These are phyloP conservation scores for Clathrospora elynae DNA, from an alignment of 2,329 filamentous ascomycete species.

Conservation along the genomic window DNA sequence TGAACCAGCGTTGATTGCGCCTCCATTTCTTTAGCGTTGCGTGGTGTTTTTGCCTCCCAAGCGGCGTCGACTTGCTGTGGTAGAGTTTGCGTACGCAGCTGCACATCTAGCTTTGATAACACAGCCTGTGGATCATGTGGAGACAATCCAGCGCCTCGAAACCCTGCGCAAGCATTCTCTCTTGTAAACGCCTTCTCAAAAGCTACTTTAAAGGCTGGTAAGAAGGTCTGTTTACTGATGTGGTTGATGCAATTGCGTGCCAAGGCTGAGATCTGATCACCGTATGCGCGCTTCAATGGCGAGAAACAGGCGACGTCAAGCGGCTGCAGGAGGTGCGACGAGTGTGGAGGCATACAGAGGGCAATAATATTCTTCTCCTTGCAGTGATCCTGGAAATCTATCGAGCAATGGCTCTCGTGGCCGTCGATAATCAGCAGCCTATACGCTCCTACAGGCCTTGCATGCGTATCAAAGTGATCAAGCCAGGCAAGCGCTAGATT, in stretches of 20 bases:
- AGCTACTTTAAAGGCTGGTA: conserved; percentile 33
- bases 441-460: conserved; percentile 29
- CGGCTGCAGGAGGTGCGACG: conserved; percentile 48
- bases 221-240: conserved; percentile 30
- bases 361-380: conserved; percentile 10
- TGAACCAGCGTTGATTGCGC: conserved; percentile 14
- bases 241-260: conserved; percentile 37
- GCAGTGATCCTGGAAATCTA: conserved; percentile 46
- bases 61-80: background rate
- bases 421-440: conserved; percentile 48
- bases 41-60: conserved; percentile 17
- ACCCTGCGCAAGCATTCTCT: conserved; percentile 36
- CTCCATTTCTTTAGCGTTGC: conserved; percentile 12
- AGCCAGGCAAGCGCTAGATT: conserved; percentile 45
- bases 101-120: conserved; percentile 37
- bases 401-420: conserved; percentile 43
- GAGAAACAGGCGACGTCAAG: conserved; percentile 49
- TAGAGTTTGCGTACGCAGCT: conserved; percentile 18
- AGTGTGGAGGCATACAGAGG: conserved; percentile 43
- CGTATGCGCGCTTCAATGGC: conserved; percentile 43
- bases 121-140: conserved; percentile 41
- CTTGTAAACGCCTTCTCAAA: conserved; percentile 32
- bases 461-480: conserved; percentile 46
- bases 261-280: conserved; percentile 34
- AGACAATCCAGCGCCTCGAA: conserved; percentile 41